A percentile compares a stretch with the other conserved stretches of the same genome.
These are phyloP conservation scores for Pythium utonaiense DNA, from an alignment of 352 stramenopile species.

Conservation along the genomic window DNA sequence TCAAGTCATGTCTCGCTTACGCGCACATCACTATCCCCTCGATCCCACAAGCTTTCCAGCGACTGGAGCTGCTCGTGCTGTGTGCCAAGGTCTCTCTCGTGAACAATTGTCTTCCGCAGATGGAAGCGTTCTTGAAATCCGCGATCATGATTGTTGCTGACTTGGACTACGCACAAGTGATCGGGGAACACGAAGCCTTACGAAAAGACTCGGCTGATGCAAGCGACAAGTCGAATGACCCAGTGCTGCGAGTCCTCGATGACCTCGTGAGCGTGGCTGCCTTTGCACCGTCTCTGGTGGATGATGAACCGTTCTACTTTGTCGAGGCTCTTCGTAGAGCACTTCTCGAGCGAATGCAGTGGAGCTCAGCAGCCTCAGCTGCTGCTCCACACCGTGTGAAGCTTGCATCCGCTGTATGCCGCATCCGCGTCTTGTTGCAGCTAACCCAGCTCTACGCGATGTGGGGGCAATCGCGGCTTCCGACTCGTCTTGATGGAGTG, in stretches of 20 bases:
- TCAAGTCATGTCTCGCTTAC: conserved; percentile 89
- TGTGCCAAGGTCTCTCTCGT: conserved; percentile 68
- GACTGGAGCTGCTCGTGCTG: conserved; percentile 60
- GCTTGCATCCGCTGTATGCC: conserved; percentile 19
- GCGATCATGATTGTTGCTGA: conserved; percentile 77
- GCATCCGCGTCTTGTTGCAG: conserved; percentile 40
- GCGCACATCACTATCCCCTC: conserved; percentile 89
- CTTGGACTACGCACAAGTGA: conserved; percentile 30
- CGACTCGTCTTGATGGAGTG: conserved; percentile 37
- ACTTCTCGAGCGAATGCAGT: conserved; percentile 50
- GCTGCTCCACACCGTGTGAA: not conserved
- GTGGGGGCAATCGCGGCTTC: conserved; percentile 51
- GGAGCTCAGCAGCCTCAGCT: conserved; percentile 3
- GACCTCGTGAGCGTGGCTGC: conserved; percentile 66
- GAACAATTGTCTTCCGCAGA: conserved; percentile 78
- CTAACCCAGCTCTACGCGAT: conserved; percentile 54
- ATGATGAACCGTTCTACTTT: conserved; percentile 88
- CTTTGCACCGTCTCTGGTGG: conserved; percentile 69
- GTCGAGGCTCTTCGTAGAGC: conserved; percentile 70
- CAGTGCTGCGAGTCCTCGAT: conserved; percentile 27
- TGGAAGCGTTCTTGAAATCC: conserved; percentile 83
- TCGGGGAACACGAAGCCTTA: not conserved
- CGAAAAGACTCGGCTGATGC: not conserved
- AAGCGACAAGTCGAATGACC: not conserved
- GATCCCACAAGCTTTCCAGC: conserved; percentile 43